These are phyloP conservation scores for Fusarium sororula DNA, from an alignment of 2,329 filamentous ascomycete genomes.

Conservation along the genomic window DNA sequence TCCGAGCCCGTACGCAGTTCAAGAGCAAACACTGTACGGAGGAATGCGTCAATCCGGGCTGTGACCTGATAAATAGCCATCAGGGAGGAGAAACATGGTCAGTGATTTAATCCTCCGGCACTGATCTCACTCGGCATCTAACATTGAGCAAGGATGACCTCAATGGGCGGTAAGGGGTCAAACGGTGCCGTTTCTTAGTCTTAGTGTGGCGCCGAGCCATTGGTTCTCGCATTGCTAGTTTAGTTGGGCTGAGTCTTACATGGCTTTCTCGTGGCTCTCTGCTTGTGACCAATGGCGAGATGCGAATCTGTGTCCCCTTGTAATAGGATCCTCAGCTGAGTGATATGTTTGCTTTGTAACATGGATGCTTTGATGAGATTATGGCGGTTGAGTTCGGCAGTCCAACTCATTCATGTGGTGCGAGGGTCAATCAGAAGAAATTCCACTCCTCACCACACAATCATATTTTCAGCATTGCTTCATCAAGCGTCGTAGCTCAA, in stretches of 20 bases:
- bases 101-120: constrained; percentile 6
- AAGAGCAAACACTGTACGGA: constrained; percentile 26
- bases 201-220: constrained; percentile 30
- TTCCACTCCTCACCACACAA: neutral
- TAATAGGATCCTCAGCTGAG: constrained; percentile 18
- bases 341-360: neutral
- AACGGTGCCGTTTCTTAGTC: constrained; percentile 17
- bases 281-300: constrained; percentile 10
- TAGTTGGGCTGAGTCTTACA: constrained; percentile 37
- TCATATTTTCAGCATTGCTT: neutral
- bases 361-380: neutral
- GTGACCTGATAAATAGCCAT: constrained; percentile 5
- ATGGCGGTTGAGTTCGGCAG: neutral
- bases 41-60: constrained; percentile 19
- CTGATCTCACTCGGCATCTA: neutral
- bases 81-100: constrained; percentile 1
- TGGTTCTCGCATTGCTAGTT: constrained; percentile 28
- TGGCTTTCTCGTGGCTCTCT: constrained; percentile 33
- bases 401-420: neutral
- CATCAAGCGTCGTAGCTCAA: neutral
- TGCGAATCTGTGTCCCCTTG: constrained; percentile 3
- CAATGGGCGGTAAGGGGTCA: constrained; percentile 15
- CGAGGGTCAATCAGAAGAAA: neutral
- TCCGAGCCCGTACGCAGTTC: constrained; percentile 1
- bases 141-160: neutral